Conservation (phyloP, 2,329 filamentous ascomycete genomes). For the Alternaria sp. region DNA sequence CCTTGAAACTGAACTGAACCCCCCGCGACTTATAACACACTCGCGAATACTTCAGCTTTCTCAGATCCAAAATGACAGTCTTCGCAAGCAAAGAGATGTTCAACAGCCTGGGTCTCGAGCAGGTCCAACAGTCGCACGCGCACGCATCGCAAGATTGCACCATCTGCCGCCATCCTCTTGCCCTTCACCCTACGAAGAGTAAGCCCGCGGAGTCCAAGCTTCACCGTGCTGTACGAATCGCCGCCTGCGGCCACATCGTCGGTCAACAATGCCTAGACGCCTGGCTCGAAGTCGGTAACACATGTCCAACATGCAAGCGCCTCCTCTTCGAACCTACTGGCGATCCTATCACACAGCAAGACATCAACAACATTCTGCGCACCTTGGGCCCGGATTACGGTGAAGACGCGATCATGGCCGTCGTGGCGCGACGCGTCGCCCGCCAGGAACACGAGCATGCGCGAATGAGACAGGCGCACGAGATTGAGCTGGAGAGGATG, state of each 20-base stretch:
- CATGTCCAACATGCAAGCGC: constrained; percentile 27
- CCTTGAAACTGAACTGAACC: neutral
- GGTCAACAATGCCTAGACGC: constrained; percentile 23
- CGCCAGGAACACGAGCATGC: constrained; percentile 3
- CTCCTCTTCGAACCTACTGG: constrained; percentile 17
- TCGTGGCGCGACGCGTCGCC: constrained; percentile 12
- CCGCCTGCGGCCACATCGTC: constrained; percentile 23
- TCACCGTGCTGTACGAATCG: constrained; percentile 24
- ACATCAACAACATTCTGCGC: constrained; percentile 2
- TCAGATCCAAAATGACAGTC: constrained; percentile 14
- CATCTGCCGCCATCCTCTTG: constrained; percentile 22
- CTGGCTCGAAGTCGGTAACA: constrained; percentile 26
- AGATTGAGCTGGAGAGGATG: constrained; percentile 7
- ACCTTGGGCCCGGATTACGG: neutral
- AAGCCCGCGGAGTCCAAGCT: neutral
- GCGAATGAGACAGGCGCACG: constrained; percentile 1
- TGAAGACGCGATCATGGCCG: neutral
- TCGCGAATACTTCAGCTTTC: neutral
- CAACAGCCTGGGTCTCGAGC: constrained; percentile 14
- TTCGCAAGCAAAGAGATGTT: constrained; percentile 22
- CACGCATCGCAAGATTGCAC: constrained; percentile 23
- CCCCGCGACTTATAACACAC: neutral
- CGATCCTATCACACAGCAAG: constrained; percentile 15
- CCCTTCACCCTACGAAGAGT: constrained; percentile 4
- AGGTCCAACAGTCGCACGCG: constrained; percentile 7